Evolutionary conservation across 73 alveolate genomes (phyloP), one percentile per base, ranked within the genome.

Genomic region (Paramecium tetraurelia): DNA sequence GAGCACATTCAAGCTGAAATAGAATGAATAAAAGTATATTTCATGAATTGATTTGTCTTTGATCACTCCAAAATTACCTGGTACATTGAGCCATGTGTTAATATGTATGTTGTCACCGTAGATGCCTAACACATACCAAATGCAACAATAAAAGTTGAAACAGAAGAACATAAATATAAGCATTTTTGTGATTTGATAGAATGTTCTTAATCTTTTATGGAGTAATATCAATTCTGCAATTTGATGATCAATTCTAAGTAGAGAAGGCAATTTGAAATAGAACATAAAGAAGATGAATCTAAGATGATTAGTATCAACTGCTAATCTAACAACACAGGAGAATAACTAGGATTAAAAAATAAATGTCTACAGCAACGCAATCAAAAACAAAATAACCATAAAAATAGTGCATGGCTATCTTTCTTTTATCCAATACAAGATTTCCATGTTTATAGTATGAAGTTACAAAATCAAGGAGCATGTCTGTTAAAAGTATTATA

Each of bases 391-490:
- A 80, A 48, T 80, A 80, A 20, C 90, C 90, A 46, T 80, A 80
- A n/a, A 80, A 80, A 20, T 80, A 80, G 24, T 80, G 70, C 75
- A 31, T 80, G 33, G 90, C 90, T 11, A 80, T 80, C 75, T 41
- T 41, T 24, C 33, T 21, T 5, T 63, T 40, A 80, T 80, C 90
- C 20, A 63, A 40, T 8, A 80, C 75, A 20, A 80, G 57, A 24
- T 80, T 80, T 22, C 90, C 90, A 46, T 80, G 90, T 21, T 80
- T 80, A 80, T 80, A 80, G 76, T 80, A 80, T 9, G 90, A 59
- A 3, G 90, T 80, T 7, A 80, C 90, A 48, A 80, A 80, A 20
- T 80, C 90, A 31, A 80, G 57, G 10, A 27, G 41, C 90, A 80
- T 80, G 44, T 80, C 90, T 31, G 57, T 48, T 27, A 80, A 18